Evolutionary conservation across 2,329 filamentous ascomycete species (phyloP).

Genomic region (Pseudogymnoascus sp.): DNA sequence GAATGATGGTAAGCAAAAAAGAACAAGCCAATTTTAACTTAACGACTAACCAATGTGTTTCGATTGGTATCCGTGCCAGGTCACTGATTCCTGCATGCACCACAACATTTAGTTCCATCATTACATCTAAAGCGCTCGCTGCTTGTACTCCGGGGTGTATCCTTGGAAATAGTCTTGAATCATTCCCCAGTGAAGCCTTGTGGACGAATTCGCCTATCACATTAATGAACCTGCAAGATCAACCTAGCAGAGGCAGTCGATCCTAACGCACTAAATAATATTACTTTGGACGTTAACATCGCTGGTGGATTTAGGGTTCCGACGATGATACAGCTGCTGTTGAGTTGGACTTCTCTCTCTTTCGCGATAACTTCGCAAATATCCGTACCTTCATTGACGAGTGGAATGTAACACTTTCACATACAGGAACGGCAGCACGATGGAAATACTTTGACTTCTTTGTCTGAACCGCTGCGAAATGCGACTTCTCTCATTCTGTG

Average conservation of each 20-base stretch:
- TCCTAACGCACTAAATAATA: background rate
- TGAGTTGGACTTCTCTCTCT: background rate
- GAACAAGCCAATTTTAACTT: background rate
- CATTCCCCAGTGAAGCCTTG: background rate
- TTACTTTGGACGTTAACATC: background rate
- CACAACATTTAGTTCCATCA: background rate
- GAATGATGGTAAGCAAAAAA: background rate
- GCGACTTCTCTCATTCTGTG: background rate
- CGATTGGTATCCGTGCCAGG: background rate
- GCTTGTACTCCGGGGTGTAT: background rate
- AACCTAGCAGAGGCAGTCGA: slow-evolving; percentile 39
- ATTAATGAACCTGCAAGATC: slow-evolving; percentile 46
- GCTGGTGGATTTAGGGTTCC: background rate
- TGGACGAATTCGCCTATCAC: background rate
- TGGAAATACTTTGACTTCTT: background rate
- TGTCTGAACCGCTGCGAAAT: background rate
- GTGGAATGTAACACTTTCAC: background rate
- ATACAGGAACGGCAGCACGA: background rate
- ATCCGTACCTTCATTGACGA: background rate
- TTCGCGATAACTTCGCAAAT: background rate
- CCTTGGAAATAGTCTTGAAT: background rate
- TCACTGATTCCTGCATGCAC: background rate
- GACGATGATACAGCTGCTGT: background rate
- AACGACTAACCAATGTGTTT: background rate
- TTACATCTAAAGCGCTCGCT: background rate